Evolutionary conservation across 2,329 filamentous ascomycete species (phyloP).

Genomic region (Tolypocladium album): DNA sequence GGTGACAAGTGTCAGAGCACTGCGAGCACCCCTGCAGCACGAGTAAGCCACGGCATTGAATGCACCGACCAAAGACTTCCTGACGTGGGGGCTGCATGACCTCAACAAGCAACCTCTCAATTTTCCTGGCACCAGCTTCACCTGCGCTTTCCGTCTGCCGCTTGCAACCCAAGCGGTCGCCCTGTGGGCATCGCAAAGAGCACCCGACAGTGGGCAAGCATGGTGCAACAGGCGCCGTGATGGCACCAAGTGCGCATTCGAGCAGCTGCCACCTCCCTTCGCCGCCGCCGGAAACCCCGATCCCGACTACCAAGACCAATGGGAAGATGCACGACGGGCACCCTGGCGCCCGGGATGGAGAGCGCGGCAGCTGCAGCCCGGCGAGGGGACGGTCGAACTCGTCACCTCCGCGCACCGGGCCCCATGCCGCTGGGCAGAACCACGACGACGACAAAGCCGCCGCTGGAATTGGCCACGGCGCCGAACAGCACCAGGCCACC

Average conservation of each 20-base stretch:
- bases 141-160: background rate
- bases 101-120: background rate
- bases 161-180: background rate
- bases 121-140: background rate
- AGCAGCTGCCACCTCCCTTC: conserved; percentile 8
- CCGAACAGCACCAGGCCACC: background rate
- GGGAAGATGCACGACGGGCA: background rate
- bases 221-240: conserved; percentile 4
- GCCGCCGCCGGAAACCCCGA: conserved; percentile 3
- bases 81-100: background rate
- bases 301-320: background rate
- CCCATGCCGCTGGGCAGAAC: background rate
- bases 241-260: conserved; percentile 13
- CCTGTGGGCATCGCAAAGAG: background rate
- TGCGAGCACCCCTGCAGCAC: too few species aligned
- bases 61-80: background rate
- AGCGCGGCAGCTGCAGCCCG: background rate
- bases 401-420: background rate
- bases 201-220: background rate
- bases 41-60: background rate
- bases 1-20: too few species aligned
- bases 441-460: background rate
- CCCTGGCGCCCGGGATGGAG: background rate
- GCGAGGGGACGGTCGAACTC: conserved; percentile 1
- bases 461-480: background rate